Evolutionary conservation across 257 asterid genomes (phyloP).

Genomic region (Jaltomata sinuosa): DNA sequence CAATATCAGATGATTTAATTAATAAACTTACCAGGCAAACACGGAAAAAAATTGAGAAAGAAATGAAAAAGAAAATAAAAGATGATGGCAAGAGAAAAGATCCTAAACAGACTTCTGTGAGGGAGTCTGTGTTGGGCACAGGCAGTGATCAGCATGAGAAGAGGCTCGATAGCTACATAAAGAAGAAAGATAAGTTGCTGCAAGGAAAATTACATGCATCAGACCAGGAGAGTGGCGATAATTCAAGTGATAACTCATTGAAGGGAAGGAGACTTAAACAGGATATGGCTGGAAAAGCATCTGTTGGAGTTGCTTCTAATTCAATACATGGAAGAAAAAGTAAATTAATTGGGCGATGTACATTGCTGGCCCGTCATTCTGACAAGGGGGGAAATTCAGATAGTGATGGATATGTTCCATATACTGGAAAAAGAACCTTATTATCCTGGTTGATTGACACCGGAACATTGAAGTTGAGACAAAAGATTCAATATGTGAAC

Average conservation of each 20-base stretch:
- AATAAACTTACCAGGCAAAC: slow-evolving; percentile 84
- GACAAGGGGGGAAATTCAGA: neutral
- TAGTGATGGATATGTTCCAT: slow-evolving; percentile 5
- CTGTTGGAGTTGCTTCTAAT: neutral
- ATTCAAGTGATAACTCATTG: neutral
- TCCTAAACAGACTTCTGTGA: slow-evolving; percentile 24
- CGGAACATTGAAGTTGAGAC: neutral
- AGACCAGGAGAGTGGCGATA: neutral
- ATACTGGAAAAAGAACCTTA: slow-evolving; percentile 9
- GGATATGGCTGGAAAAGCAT: neutral
- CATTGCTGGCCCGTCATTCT: slow-evolving; percentile 5
- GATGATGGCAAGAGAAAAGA: slow-evolving; percentile 28
- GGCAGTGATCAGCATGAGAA: slow-evolving; percentile 9
- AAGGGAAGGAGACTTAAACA: neutral
- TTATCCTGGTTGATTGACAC: slow-evolving; percentile 14
- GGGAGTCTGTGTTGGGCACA: slow-evolving; percentile 9
- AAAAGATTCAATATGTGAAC: slow-evolving; percentile 10
- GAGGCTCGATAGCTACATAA: neutral
- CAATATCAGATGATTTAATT: slow-evolving; percentile 65
- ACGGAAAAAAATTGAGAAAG: slow-evolving; percentile 72
- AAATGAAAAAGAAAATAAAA: slow-evolving; percentile 65
- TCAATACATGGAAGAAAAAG: neutral
- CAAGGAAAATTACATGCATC: neutral
- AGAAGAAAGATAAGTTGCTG: neutral
- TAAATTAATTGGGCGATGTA: slow-evolving; percentile 8